These are phyloP conservation scores for Madurella mycetomatis DNA, from an alignment of 2,329 filamentous ascomycete genomes.

Conservation along the genomic window DNA sequence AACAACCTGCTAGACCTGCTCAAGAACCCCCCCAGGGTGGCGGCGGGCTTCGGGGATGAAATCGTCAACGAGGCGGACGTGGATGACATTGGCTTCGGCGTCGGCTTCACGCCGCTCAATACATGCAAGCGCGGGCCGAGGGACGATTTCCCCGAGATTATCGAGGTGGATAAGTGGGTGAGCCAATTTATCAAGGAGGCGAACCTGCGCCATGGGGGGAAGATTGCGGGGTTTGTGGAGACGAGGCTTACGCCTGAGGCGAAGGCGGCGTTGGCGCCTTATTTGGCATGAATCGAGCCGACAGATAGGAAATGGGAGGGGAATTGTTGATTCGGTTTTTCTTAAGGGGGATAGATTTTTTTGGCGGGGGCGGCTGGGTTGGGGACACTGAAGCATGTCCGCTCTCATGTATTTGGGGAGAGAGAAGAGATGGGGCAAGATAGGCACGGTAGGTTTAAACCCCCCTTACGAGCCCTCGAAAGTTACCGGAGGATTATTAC, in stretches of 20 bases:
- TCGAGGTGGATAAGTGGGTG: constrained; percentile 81
- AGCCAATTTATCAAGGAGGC: constrained; percentile 71
- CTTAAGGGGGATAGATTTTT: no score
- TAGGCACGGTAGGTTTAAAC: no score
- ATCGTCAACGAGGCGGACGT: constrained; percentile 83
- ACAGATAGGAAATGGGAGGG: not conserved
- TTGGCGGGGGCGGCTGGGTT: no score
- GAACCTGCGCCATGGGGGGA: constrained; percentile 67
- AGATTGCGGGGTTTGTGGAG: constrained; percentile 65
- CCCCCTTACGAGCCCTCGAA: no score
- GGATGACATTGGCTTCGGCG: constrained; percentile 90
- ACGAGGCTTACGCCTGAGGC: constrained; percentile 64
- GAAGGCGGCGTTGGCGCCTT: constrained; percentile 48
- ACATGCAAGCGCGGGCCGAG: constrained; percentile 71
- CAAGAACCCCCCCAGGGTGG: constrained; percentile 74
- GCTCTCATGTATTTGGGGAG: no score
- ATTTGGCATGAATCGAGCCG: constrained; percentile 37
- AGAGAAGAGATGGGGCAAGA: no score
- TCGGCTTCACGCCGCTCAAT: constrained; percentile 90
- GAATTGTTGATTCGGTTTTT: not conserved
- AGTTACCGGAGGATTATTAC: no score
- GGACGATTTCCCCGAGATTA: constrained; percentile 84
- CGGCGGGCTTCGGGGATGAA: constrained; percentile 63
- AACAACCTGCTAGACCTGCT: constrained; percentile 85
- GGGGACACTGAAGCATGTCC: no score